A percentile compares a stretch with the other conserved stretches of the same genome.
Conservation (phyloP, 1,284 basidiomycete genomes). For the Peniophora sp. region DNA sequence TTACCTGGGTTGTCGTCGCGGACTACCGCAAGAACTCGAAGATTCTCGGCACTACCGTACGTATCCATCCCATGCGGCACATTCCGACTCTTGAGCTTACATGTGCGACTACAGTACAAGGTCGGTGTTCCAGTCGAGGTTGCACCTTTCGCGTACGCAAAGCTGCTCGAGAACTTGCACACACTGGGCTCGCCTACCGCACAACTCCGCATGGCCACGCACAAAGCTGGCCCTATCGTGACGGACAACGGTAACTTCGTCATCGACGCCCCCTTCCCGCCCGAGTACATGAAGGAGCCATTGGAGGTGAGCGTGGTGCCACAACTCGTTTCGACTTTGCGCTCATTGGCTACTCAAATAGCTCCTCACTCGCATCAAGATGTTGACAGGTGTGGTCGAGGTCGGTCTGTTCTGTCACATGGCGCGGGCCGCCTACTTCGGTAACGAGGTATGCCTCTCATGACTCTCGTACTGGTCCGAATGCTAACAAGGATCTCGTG, state of each 20-base stretch:
- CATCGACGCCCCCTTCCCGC: constrained; percentile 84
- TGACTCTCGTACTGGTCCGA: constrained; percentile 1
- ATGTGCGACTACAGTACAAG: constrained; percentile 57
- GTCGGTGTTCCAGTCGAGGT: constrained; percentile 96
- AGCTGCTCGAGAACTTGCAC: constrained; percentile 68
- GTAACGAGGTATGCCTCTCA: constrained; percentile 61
- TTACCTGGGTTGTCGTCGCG: constrained; percentile 80
- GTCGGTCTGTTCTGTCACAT: constrained; percentile 93
- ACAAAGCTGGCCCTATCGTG: constrained; percentile 90
- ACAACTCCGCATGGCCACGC: constrained; percentile 74
- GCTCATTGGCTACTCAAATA: constrained; percentile 20
- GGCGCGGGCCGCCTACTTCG: constrained; percentile 96
- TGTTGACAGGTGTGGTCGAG: constrained; percentile 95
- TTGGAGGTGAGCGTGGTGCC: constrained; percentile 15
- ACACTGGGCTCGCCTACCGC: constrained; percentile 59
- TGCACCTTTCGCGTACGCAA: constrained; percentile 91
- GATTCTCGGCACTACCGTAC: constrained; percentile 77
- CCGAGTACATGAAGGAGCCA: constrained; percentile 64
- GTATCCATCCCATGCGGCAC: constrained; percentile 19
- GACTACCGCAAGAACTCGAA: constrained; percentile 91
- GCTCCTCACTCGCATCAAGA: constrained; percentile 72
- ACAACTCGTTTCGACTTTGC: background rate
- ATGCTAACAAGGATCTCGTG: background rate
- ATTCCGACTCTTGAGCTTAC: background rate
- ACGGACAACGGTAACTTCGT: constrained; percentile 95